Evolutionary conservation across 2,329 filamentous ascomycete species (phyloP).

Genomic region (Aureobasidium mangrovei): DNA sequence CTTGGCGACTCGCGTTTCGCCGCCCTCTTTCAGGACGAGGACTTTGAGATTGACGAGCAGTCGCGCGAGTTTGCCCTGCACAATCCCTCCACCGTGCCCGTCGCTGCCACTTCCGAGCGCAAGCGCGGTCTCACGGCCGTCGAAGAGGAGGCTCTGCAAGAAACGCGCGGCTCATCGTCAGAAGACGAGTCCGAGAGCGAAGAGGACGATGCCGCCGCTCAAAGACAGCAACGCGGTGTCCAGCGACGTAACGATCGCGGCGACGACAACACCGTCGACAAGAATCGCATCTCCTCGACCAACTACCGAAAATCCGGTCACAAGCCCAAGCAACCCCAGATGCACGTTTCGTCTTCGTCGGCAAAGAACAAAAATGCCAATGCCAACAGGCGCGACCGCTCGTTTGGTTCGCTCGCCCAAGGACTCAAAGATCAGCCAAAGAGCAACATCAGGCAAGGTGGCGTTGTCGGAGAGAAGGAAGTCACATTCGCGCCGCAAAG

Average conservation of each 20-base stretch:
- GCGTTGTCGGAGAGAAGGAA: slow-evolving; percentile 47
- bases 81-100: slow-evolving; percentile 69
- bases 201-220: slow-evolving; percentile 18
- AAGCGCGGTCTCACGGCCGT: slow-evolving; percentile 48
- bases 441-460: slow-evolving; percentile 21
- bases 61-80: slow-evolving; percentile 78
- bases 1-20: slow-evolving; percentile 81
- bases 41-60: slow-evolving; percentile 84
- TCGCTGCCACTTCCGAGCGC: slow-evolving; percentile 26
- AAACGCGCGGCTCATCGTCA: slow-evolving; percentile 28
- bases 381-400: slow-evolving; percentile 38
- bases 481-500: slow-evolving; percentile 63
- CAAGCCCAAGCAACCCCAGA: slow-evolving; percentile 34
- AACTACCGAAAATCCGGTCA: slow-evolving; percentile 53
- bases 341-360: slow-evolving; percentile 48
- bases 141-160: slow-evolving; percentile 49
- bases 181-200: slow-evolving; percentile 27
- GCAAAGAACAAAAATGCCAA: slow-evolving; percentile 15
- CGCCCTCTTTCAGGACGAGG: slow-evolving; percentile 82
- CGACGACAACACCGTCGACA: slow-evolving; percentile 29
- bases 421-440: slow-evolving; percentile 26
- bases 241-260: slow-evolving; percentile 21
- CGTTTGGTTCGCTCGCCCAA: slow-evolving; percentile 49
- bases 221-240: slow-evolving; percentile 33
- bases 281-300: slow-evolving; percentile 55